phyloP scores from a whole-genome alignment of 805 yeast species.

The Pichia pseudocactophila region DNA sequence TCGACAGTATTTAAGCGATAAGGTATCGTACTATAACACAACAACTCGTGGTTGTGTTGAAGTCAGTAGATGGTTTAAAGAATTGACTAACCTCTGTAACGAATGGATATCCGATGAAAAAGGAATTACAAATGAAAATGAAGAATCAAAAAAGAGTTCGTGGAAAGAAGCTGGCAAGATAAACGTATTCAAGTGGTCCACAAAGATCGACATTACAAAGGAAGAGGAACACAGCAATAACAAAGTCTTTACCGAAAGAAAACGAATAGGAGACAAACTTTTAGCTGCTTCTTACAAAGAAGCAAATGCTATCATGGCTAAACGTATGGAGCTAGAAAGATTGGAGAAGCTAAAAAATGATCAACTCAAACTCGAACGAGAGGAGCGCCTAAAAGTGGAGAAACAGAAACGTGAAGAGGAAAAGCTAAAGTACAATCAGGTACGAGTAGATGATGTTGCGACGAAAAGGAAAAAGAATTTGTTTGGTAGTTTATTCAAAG shows the following conservation, averaged over 20 bases:
- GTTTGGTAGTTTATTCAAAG: slow-evolving; percentile 20
- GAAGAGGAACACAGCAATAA: neutral
- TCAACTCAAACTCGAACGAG: slow-evolving; percentile 19
- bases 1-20: slow-evolving; percentile 7
- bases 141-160: neutral
- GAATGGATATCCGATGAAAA: slow-evolving; percentile 25
- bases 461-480: slow-evolving; percentile 15
- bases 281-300: slow-evolving; percentile 16
- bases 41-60: slow-evolving; percentile 16
- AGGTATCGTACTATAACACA: slow-evolving; percentile 12
- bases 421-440: slow-evolving; percentile 14
- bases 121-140: slow-evolving; percentile 11
- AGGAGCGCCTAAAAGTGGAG: slow-evolving; percentile 15
- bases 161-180: neutral
- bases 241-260: neutral
- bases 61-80: slow-evolving; percentile 10
- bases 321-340: slow-evolving; percentile 14
- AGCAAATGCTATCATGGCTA: slow-evolving; percentile 17
- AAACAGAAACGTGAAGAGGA: slow-evolving; percentile 17
- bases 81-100: slow-evolving; percentile 12
- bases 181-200: slow-evolving; percentile 15
- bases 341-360: slow-evolving; percentile 11
- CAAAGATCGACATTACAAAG: slow-evolving; percentile 1
- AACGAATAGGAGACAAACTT: slow-evolving; percentile 9
- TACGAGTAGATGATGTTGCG: slow-evolving; percentile 4